Base-by-base conservation (phyloP, 129 eudicot species). In the Gnaphalium uliginosum region DNA sequence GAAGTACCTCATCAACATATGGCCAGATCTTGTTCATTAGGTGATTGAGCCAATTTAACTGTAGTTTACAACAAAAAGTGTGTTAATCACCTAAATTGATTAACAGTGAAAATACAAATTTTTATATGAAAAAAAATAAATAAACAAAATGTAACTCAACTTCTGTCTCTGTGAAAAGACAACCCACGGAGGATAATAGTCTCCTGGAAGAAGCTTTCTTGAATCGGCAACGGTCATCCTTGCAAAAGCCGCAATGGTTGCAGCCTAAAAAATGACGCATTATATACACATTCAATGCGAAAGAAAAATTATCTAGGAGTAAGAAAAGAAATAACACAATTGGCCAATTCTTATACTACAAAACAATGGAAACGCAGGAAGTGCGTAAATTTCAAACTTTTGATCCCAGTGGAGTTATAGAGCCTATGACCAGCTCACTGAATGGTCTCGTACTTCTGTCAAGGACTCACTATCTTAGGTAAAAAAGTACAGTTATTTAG, bases 141-240 rank as follows among this genome's bases (percentile, higher is more conserved):
- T 56, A 29, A 18, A 61, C 9, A 32, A 73, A 41, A 39, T 27
- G 70, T 30, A 66, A 84, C 88, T 84, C 83, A 88, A 73, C 98
- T 94, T 94, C 72, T 94, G 91, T 75, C 83, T 74, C 62, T 82
- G 67, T 25, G 93, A 77, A 64, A 94, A 94, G 53, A 88, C 86
- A 72, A 94, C 90, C 98, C 98, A 94, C 57, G 96, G 79, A 56
- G 98, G 98, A 79, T 94, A 94, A 73, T 43, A 76, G 27, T 88
- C 83, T 76, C 88, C 84, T 11, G 96, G 90, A 17, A 94, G 86
- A 69, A 94, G 77, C 72, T 88, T 90, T 75, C 93, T 90, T 56
- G 98, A 83, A 89, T 90, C 98, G 59, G 85, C 89, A 50, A 94
- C 91, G 5, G 91, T 88, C 86, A 94, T 87, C 77, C 86, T 80